Percentiles rank a stretch among this genome's conserved stretches.
Evolutionary conservation across 2,329 filamentous ascomycete species (phyloP).

Genomic region (Pseudohalonectria lignicola): DNA sequence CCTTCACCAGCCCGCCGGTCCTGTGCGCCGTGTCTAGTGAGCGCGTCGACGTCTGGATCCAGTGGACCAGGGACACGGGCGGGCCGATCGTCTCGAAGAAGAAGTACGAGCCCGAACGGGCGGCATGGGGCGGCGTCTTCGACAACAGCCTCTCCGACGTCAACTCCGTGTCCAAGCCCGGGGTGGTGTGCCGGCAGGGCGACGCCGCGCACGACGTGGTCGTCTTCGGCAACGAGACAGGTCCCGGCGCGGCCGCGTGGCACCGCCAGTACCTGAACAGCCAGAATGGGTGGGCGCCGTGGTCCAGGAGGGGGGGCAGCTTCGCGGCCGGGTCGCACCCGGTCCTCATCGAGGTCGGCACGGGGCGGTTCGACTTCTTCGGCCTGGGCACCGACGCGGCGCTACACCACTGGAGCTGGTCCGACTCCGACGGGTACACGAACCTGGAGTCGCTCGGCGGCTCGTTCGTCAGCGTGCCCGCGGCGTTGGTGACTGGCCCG

Average conservation of each 20-base stretch:
- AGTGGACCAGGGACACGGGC: neutral
- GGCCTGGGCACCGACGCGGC: slow-evolving; percentile 1
- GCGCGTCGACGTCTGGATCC: neutral
- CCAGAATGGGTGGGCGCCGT: neutral
- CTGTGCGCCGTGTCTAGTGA: neutral
- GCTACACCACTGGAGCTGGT: neutral
- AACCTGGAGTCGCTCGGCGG: neutral
- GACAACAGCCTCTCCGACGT: neutral
- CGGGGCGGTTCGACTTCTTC: neutral
- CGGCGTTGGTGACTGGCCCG: neutral
- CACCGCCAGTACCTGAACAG: neutral
- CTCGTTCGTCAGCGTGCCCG: slow-evolving; percentile 1
- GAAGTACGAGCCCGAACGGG: neutral
- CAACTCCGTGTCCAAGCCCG: neutral
- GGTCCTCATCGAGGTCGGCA: neutral
- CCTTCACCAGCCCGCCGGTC: neutral
- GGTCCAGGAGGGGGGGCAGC: neutral
- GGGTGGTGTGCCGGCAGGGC: neutral
- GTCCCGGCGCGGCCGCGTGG: neutral
- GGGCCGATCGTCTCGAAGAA: neutral
- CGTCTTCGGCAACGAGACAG: neutral
- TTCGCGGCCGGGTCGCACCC: slow-evolving; percentile 1
- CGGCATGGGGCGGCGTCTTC: neutral
- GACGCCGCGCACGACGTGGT: neutral
- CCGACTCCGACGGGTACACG: neutral